Base-by-base conservation (phyloP, 2,329 filamentous ascomycete species). In the Monilinia aucupariae region DNA sequence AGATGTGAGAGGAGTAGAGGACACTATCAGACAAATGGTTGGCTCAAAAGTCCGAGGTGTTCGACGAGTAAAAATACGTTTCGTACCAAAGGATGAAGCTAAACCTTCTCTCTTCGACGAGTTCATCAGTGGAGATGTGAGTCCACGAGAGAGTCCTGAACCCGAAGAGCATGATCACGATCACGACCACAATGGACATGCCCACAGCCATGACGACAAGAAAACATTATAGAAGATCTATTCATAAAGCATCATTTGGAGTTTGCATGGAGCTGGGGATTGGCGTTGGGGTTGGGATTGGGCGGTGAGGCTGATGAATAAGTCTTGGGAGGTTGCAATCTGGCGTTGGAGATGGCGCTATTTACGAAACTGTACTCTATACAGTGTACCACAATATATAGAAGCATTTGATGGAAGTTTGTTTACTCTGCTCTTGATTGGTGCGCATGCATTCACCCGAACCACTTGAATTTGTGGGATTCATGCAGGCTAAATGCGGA, bases 31-130 rank as follows among this genome's bases (percentile, higher is more conserved):
- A 65, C 82, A 86, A 51, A 82, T 82, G 63, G 82, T 97, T 32
- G 91, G 90, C 34, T 79, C 81, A 65, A 90, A 88, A 69, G 90
- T 97, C 17, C 85, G 90, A 65, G 93, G 94, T 1, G 91, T 94
- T 47, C 87, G 91, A 74, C 85, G 89, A 67, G 84, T 99, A 41
- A 88, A 89, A 66, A 83, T 97, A 59, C 86, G 92, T 49, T 97
- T 97, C 73, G 84, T 94, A 37, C 83, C 88, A 45, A 84, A 85
- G 68, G 86, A 89, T 22, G 80, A 81, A 34, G 75, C 78, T 15
- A 75, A 79, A 37, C 78, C 78, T 48, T 80, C 83, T 62, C 82
- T 87, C 70, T 86, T 89, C 65, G 90, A 96, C 73, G 92, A 97
- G 75, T 92, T 92, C 71, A 89, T 92, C 66, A 76, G 82, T 2